Evolutionary conservation across 2,329 filamentous ascomycete species (phyloP).

Genomic region (Sporothrix inflata): DNA sequence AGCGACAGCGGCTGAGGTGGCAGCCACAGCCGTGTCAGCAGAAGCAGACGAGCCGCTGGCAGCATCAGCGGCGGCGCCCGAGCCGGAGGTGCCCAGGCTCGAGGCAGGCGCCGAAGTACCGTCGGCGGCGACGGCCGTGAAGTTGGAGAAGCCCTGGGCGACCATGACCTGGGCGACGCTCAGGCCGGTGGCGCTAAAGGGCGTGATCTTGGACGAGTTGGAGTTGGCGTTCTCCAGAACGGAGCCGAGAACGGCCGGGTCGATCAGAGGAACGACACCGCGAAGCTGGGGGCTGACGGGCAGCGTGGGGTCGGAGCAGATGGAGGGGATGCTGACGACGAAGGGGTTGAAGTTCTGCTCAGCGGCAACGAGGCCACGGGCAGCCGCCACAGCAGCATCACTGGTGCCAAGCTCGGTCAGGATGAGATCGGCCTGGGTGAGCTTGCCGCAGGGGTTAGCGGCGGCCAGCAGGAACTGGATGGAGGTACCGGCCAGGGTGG

Average conservation of each 20-base stretch:
- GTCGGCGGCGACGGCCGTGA: conserved; percentile 48
- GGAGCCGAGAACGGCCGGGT: conserved; percentile 62
- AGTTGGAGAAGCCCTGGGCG: conserved; percentile 65
- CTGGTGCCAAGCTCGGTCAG: conserved; percentile 63
- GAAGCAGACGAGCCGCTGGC: conserved; percentile 7
- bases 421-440: conserved; percentile 67
- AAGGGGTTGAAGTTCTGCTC: conserved; percentile 51
- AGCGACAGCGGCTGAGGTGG: neutral
- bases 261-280: conserved; percentile 69
- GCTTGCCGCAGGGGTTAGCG: conserved; percentile 50
- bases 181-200: conserved; percentile 63
- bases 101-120: conserved; percentile 37
- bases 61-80: conserved; percentile 23
- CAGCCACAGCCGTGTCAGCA: neutral
- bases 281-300: conserved; percentile 64
- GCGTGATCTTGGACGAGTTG: conserved; percentile 52
- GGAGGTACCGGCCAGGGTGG: conserved; percentile 63
- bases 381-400: conserved; percentile 62
- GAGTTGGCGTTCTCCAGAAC: conserved; percentile 65
- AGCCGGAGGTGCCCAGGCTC: conserved; percentile 24
- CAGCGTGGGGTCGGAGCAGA: conserved; percentile 66
- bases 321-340: conserved; percentile 59
- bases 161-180: conserved; percentile 67
- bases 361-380: conserved; percentile 41
- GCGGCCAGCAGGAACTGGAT: conserved; percentile 64